A percentile compares a stretch with the other conserved stretches of the same genome.
Evolutionary conservation across 108 stramenopile genomes (phyloP).

Genomic region (Nitzschia palea): DNA sequence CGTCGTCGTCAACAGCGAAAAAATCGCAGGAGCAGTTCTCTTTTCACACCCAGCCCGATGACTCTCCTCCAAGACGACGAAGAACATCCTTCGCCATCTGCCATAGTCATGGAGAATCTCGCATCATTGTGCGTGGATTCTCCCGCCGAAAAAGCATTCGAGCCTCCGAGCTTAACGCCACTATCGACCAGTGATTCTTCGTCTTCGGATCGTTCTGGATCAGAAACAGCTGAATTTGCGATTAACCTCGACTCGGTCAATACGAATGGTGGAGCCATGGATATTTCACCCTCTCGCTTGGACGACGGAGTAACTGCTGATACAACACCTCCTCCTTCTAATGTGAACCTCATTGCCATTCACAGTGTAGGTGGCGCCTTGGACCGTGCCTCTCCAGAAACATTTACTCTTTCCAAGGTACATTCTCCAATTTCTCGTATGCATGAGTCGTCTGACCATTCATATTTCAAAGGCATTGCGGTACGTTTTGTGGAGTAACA

Average conservation of each 20-base stretch:
- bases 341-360: slow-evolving; percentile 17
- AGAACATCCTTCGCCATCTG: slow-evolving; percentile 4
- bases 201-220: neutral
- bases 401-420: neutral
- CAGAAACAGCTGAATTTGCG: neutral
- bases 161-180: neutral
- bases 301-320: neutral
- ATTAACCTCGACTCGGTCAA: slow-evolving; percentile 1
- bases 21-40: slow-evolving; percentile 26
- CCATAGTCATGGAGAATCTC: slow-evolving; percentile 2
- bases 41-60: slow-evolving; percentile 21
- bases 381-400: neutral
- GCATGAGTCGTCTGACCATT: neutral
- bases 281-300: slow-evolving; percentile 5
- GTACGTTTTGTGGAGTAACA: neutral
- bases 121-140: slow-evolving; percentile 16
- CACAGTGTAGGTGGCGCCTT: slow-evolving; percentile 23
- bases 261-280: slow-evolving; percentile 18
- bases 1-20: slow-evolving; percentile 13
- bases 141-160: neutral
- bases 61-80: neutral
- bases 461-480: neutral
- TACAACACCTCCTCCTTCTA: slow-evolving; percentile 13
- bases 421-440: neutral
- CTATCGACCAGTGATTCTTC: neutral